These are phyloP conservation scores for Penicillium lividum DNA, from an alignment of 495 filamentous ascomycete genomes.

Conservation along the genomic window DNA sequence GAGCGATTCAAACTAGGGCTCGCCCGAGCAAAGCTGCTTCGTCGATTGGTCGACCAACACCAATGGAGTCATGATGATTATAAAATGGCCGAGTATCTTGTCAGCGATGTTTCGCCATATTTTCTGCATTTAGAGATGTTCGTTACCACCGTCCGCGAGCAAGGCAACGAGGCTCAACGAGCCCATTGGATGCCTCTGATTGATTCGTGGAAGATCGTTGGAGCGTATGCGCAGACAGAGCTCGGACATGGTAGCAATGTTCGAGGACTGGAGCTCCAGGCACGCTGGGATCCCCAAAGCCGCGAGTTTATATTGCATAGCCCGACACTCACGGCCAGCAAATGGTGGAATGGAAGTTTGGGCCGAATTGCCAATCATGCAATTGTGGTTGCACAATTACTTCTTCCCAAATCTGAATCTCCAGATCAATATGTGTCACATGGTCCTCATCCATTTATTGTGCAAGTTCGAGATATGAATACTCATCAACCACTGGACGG, in stretches of 20 bases:
- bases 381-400: constrained; percentile 48
- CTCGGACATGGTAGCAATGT: constrained; percentile 53
- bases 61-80: constrained; percentile 44
- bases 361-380: constrained; percentile 46
- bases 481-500: constrained; percentile 44
- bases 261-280: constrained; percentile 46
- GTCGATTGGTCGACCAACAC: constrained; percentile 39
- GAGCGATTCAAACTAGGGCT: constrained; percentile 49
- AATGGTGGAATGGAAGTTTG: constrained; percentile 54
- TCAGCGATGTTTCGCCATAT: constrained; percentile 48
- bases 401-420: constrained; percentile 34
- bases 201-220: constrained; percentile 44
- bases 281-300: constrained; percentile 39
- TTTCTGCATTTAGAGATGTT: constrained; percentile 40
- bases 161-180: constrained; percentile 45
- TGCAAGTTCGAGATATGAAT: constrained; percentile 47
- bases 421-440: constrained; percentile 30
- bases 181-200: constrained; percentile 48
- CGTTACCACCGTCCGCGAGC: constrained; percentile 42
- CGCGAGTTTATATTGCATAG: constrained; percentile 50
- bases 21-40: constrained; percentile 47
- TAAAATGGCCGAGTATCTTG: constrained; percentile 48
- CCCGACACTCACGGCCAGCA: constrained; percentile 48
- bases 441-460: constrained; percentile 51
- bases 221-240: constrained; percentile 50